A percentile compares a stretch with the other conserved stretches of the same genome.
phyloP scores from a whole-genome alignment of 1,139 yeast genomes.

The Tardiomyces depauwii region DNA sequence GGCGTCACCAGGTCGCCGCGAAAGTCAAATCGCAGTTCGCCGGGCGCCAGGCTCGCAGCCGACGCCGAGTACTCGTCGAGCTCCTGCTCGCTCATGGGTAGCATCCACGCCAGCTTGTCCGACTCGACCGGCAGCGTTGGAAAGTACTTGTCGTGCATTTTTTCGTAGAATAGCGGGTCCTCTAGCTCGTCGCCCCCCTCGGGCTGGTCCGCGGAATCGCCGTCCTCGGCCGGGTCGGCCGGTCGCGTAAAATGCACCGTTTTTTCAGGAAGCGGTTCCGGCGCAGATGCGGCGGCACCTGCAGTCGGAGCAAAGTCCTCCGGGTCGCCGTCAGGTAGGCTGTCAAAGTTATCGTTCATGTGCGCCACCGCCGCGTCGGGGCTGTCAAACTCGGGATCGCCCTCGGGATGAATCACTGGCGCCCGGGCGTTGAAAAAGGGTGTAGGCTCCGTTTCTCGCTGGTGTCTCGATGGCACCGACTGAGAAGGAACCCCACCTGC shows the following conservation, averaged over 20 bases:
- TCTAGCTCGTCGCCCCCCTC: neutral
- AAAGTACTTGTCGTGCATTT: constrained; percentile 73
- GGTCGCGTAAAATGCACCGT: constrained; percentile 59
- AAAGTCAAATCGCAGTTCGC: constrained; percentile 75
- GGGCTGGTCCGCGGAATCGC: neutral
- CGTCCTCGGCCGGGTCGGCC: constrained; percentile 5
- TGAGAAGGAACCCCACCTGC: too few species aligned
- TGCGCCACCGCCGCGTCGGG: neutral
- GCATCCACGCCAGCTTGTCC: constrained; percentile 85
- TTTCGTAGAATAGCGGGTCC: constrained; percentile 68
- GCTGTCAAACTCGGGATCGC: neutral
- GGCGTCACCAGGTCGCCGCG: constrained; percentile 64
- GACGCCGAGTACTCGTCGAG: constrained; percentile 26
- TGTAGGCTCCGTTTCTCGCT: constrained; percentile 20
- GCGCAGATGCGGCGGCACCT: too few species aligned
- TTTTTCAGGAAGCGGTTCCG: neutral
- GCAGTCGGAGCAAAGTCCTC: neutral
- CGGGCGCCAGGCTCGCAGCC: constrained; percentile 25
- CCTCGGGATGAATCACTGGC: neutral
- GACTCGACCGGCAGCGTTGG: constrained; percentile 84
- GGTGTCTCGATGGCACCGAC: too few species aligned
- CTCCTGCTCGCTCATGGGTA: constrained; percentile 33
- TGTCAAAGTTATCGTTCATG: neutral
- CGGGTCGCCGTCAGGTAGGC: neutral
- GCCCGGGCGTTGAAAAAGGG: neutral